phyloP scores from a whole-genome alignment of 208 protist species.

The Leishmania tropica region DNA sequence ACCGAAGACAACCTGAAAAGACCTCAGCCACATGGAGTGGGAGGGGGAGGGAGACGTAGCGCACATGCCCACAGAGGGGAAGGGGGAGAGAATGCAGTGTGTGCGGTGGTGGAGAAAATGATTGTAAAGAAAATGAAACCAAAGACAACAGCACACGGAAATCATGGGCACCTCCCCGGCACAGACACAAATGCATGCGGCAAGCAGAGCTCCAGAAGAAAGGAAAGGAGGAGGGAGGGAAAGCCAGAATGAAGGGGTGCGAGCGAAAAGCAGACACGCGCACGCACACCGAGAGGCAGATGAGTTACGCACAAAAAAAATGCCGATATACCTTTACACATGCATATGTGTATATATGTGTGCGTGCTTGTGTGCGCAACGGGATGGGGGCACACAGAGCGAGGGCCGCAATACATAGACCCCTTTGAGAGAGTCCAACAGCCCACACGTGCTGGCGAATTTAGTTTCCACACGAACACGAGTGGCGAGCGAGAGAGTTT shows the following conservation, averaged over 20 bases:
- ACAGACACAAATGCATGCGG: background rate
- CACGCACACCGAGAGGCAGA: background rate
- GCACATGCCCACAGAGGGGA: background rate
- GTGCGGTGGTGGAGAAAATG: background rate
- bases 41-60: background rate
- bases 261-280: background rate
- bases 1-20: background rate
- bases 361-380: background rate
- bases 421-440: background rate
- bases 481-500: background rate
- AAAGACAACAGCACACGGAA: background rate
- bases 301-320: constrained; percentile 10
- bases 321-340: background rate
- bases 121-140: background rate
- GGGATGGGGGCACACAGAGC: background rate
- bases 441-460: background rate
- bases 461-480: background rate
- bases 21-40: too few relatives aligned
- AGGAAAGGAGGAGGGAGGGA: background rate
- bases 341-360: background rate
- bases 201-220: background rate
- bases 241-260: background rate
- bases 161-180: background rate
- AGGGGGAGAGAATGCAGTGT: background rate
- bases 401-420: background rate